A percentile compares a stretch with the other conserved stretches of the same genome.
phyloP scores from a whole-genome alignment of 768 basidiomycete genomes.

The Boletus reticuloceps region DNA sequence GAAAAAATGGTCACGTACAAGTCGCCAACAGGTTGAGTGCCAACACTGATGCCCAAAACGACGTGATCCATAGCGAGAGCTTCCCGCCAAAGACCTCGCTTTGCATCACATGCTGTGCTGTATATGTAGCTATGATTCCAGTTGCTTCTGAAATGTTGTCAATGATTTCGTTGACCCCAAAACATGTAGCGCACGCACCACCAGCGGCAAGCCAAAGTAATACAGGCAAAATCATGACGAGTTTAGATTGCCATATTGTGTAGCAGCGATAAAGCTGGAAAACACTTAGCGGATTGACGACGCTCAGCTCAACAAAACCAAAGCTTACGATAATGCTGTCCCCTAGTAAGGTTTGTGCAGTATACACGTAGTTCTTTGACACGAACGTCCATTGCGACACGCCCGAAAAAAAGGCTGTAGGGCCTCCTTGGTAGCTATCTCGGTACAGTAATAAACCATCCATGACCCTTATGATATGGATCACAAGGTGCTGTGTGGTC shows the following conservation, averaged over 20 bases:
- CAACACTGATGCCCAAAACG: slow-evolving; percentile 1
- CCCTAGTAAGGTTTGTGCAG: slow-evolving; percentile 6
- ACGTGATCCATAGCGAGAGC: slow-evolving; percentile 3
- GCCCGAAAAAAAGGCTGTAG: slow-evolving; percentile 22
- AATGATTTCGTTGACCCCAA: not conserved
- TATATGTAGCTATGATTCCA: not conserved
- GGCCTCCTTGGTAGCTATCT: slow-evolving; percentile 21
- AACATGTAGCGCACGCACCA: not conserved
- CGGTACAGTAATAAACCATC: slow-evolving; percentile 24
- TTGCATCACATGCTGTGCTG: not conserved
- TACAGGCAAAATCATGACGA: slow-evolving; percentile 5
- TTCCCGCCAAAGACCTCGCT: not conserved
- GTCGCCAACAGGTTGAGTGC: slow-evolving; percentile 8
- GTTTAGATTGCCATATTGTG: slow-evolving; percentile 4
- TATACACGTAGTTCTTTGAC: slow-evolving; percentile 4
- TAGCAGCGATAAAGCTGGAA: slow-evolving; percentile 13
- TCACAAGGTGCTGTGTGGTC: slow-evolving; percentile 21
- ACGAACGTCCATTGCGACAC: slow-evolving; percentile 6
- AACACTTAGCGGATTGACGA: not conserved
- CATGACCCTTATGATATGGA: slow-evolving; percentile 20
- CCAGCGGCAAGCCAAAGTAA: slow-evolving; percentile 1
- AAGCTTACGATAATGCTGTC: slow-evolving; percentile 8
- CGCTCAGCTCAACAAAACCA: not conserved
- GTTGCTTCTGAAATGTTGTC: slow-evolving; percentile 3
- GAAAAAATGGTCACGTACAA: not conserved